Conservation (phyloP, 2,329 filamentous ascomycete genomes). For the Epichloe hybrida region DNA sequence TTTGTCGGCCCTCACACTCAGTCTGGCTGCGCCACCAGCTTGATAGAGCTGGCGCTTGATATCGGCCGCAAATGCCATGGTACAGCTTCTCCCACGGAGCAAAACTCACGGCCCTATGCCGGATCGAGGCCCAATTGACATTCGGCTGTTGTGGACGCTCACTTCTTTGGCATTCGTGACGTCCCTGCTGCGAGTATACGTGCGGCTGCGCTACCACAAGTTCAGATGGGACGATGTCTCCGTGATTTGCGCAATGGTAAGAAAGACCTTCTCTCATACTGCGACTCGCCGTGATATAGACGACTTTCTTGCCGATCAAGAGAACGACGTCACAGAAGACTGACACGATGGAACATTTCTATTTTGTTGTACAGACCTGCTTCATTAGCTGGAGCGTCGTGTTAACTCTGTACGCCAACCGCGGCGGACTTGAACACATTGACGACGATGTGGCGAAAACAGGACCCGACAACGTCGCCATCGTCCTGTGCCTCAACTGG, state of each 20-base stretch:
- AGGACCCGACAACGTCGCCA: constrained; percentile 10
- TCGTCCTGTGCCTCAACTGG: constrained; percentile 11
- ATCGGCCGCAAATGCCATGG: neutral
- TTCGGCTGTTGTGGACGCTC: constrained; percentile 9
- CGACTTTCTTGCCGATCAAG: too few relatives aligned
- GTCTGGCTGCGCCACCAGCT: neutral
- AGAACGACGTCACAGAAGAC: too few relatives aligned
- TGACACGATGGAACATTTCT: too few relatives aligned
- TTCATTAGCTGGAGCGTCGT: constrained; percentile 10
- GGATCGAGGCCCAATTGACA: constrained; percentile 6
- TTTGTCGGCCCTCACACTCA: too few relatives aligned
- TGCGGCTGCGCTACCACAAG: constrained; percentile 5
- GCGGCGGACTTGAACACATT: constrained; percentile 9
- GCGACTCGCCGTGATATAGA: too few relatives aligned
- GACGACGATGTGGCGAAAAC: constrained; percentile 7
- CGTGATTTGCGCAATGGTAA: constrained; percentile 10
- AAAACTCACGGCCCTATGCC: constrained; percentile 1
- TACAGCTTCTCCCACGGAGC: too few relatives aligned
- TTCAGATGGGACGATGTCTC: constrained; percentile 11
- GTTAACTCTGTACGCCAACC: constrained; percentile 9
- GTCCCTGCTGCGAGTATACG: constrained; percentile 6
- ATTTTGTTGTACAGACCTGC: constrained; percentile 4
- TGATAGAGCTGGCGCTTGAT: neutral
- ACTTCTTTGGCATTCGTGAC: constrained; percentile 8
- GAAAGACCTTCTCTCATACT: neutral